Conservation (phyloP, 2,329 filamentous ascomycete genomes). For the Fusarium acutatum region DNA sequence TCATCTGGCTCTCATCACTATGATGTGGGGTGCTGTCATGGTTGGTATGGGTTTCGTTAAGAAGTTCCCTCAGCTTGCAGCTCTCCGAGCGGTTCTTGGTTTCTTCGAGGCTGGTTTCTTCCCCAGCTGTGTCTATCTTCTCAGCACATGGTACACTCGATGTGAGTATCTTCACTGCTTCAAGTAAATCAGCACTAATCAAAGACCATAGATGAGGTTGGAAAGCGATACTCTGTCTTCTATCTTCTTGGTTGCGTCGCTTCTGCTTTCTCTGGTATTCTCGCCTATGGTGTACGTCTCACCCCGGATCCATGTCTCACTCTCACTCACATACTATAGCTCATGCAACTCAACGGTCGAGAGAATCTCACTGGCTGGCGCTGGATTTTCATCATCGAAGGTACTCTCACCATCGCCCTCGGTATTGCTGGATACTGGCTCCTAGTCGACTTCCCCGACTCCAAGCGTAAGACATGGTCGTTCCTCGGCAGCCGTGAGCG, state of each 20-base stretch:
- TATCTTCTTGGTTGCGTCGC: conserved; percentile 75
- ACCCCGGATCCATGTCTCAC: background rate
- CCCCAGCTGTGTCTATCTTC: conserved; percentile 73
- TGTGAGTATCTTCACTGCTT: conserved; percentile 52
- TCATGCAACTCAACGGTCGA: conserved; percentile 70
- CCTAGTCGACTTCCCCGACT: conserved; percentile 72
- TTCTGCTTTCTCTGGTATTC: conserved; percentile 71
- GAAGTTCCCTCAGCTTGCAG: conserved; percentile 61
- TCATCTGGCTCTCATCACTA: conserved; percentile 62
- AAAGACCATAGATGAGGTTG: conserved; percentile 64
- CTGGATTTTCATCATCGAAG: conserved; percentile 71
- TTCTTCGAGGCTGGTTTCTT: conserved; percentile 77
- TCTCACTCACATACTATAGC: conserved; percentile 37
- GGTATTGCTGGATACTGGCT: conserved; percentile 63
- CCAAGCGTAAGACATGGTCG: conserved; percentile 57
- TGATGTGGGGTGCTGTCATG: conserved; percentile 69
- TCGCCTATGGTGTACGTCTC: conserved; percentile 70
- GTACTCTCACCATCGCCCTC: conserved; percentile 62
- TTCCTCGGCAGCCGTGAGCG: conserved; percentile 63
- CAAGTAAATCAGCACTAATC: background rate
- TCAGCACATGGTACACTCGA: conserved; percentile 78
- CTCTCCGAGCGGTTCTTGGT: conserved; percentile 67
- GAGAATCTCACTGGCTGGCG: conserved; percentile 67
- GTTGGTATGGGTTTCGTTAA: conserved; percentile 72
- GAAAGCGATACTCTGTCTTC: conserved; percentile 74